A percentile compares a stretch with the other conserved stretches of the same genome.
These are phyloP conservation scores for Rhynchosporium secalis DNA, from an alignment of 2,329 filamentous ascomycete species.

Conservation along the genomic window DNA sequence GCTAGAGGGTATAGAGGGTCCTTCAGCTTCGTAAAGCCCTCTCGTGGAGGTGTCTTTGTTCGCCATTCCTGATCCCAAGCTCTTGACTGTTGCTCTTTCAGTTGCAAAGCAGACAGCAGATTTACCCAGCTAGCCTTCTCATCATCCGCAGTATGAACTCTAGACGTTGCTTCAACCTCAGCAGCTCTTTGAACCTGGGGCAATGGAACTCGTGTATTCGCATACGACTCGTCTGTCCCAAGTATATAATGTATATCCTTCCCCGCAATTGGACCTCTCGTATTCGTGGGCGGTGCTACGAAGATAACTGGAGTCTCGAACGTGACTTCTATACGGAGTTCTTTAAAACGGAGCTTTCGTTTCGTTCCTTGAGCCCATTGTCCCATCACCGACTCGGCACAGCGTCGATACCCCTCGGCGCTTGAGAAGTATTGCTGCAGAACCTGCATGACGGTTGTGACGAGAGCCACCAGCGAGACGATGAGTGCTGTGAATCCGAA, in stretches of 20 bases:
- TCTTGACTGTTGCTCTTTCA: slow-evolving; percentile 51
- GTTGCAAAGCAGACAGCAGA: slow-evolving; percentile 51
- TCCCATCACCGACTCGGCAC: slow-evolving; percentile 40
- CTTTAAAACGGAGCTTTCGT: slow-evolving; percentile 36
- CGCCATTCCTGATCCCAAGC: slow-evolving; percentile 42
- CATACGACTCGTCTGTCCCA: slow-evolving; percentile 32
- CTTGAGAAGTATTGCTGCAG: slow-evolving; percentile 43
- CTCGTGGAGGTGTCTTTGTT: slow-evolving; percentile 16
- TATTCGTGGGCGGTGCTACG: slow-evolving; percentile 34
- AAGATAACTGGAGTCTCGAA: slow-evolving; percentile 43
- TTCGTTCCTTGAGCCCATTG: slow-evolving; percentile 39
- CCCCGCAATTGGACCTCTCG: slow-evolving; percentile 32
- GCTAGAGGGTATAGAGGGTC: slow-evolving; percentile 31
- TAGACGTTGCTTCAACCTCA: slow-evolving; percentile 22
- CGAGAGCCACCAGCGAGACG: slow-evolving; percentile 41
- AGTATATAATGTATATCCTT: slow-evolving; percentile 34
- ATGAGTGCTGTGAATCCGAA: slow-evolving; percentile 39
- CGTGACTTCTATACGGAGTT: slow-evolving; percentile 43
- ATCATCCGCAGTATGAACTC: slow-evolving; percentile 56
- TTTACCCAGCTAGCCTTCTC: slow-evolving; percentile 57
- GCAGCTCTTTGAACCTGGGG: slow-evolving; percentile 19
- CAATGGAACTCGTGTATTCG: slow-evolving; percentile 28
- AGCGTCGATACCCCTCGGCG: slow-evolving; percentile 43
- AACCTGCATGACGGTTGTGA: slow-evolving; percentile 39
- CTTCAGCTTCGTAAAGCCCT: slow-evolving; percentile 2